Percentiles rank a stretch among this genome's conserved stretches.
These are phyloP conservation scores for Neonectria ditissima DNA, from an alignment of 2,329 filamentous ascomycete species.

Conservation along the genomic window DNA sequence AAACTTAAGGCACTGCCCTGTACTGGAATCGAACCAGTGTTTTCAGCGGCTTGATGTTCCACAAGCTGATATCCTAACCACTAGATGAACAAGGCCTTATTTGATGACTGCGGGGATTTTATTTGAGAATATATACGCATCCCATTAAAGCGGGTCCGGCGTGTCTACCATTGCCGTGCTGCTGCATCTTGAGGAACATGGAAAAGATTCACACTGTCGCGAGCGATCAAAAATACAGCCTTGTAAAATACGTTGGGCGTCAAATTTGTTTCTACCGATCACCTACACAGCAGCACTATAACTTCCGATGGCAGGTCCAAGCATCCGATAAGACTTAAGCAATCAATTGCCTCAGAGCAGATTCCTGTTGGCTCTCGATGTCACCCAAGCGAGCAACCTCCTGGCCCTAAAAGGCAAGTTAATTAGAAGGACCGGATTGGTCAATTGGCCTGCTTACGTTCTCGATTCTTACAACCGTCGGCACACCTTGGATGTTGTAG, in stretches of 20 bases:
- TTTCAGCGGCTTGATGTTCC: slow-evolving; percentile 36
- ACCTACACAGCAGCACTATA: neutral
- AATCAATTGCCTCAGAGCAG: slow-evolving; percentile 39
- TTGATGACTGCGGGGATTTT: too few species aligned
- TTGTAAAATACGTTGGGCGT: neutral
- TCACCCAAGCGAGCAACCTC: slow-evolving; percentile 44
- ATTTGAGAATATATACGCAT: too few species aligned
- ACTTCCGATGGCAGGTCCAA: neutral
- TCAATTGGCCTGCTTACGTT: slow-evolving; percentile 33
- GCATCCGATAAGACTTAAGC: slow-evolving; percentile 5
- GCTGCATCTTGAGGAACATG: too few species aligned
- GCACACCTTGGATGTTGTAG: slow-evolving; percentile 45
- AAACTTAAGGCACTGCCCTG: slow-evolving; percentile 31
- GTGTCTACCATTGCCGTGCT: too few species aligned
- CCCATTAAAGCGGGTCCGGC: too few species aligned
- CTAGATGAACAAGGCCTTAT: slow-evolving; percentile 41
- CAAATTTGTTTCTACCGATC: neutral
- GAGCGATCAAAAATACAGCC: neutral
- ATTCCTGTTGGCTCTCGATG: slow-evolving; percentile 44
- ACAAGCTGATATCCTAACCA: slow-evolving; percentile 44
- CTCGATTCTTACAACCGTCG: slow-evolving; percentile 43
- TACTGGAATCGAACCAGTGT: slow-evolving; percentile 42
- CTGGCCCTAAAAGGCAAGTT: slow-evolving; percentile 31
- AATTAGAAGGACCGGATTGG: neutral
- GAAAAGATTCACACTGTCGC: too few species aligned